These are phyloP conservation scores for Fusarium sp. DNA, from an alignment of 2,329 filamentous ascomycete species.

Conservation along the genomic window DNA sequence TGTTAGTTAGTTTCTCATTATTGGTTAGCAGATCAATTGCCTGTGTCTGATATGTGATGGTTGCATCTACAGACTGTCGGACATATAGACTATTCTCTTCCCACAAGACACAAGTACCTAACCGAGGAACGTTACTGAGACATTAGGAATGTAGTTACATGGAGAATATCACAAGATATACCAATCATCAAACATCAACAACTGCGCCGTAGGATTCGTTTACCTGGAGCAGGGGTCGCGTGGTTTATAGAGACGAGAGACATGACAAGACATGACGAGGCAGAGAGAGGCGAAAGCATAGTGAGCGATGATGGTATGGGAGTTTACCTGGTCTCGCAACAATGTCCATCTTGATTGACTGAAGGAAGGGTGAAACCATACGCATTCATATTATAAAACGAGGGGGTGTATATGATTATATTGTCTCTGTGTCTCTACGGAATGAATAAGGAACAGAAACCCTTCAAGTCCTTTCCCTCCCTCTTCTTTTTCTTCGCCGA, in stretches of 20 bases:
- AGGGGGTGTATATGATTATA: slow-evolving; percentile 10
- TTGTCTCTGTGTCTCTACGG: not conserved
- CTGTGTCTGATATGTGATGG: slow-evolving; percentile 29
- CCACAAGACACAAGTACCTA: slow-evolving; percentile 3
- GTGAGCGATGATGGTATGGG: not conserved
- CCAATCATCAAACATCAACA: not conserved
- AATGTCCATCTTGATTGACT: slow-evolving; percentile 13
- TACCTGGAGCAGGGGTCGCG: slow-evolving; percentile 25
- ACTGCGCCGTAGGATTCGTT: slow-evolving; percentile 15
- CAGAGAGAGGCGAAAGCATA: not conserved
- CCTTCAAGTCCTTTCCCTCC: slow-evolving; percentile 5
- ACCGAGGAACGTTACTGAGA: slow-evolving; percentile 21
- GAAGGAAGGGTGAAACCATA: slow-evolving; percentile 14
- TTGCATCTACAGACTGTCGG: slow-evolving; percentile 17
- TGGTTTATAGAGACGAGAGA: slow-evolving; percentile 33
- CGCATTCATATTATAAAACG: slow-evolving; percentile 9
- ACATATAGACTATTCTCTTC: not conserved
- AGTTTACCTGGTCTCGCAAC: slow-evolving; percentile 14
- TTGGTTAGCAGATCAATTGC: not conserved
- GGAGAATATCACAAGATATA: slow-evolving; percentile 3
- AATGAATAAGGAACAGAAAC: slow-evolving; percentile 16
- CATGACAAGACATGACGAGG: not conserved
- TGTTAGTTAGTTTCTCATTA: not conserved
- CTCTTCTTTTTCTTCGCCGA: not conserved
- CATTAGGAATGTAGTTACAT: slow-evolving; percentile 36